Conservation (phyloP, 805 yeast species). For the Saccharomyces kudriavzevii region DNA sequence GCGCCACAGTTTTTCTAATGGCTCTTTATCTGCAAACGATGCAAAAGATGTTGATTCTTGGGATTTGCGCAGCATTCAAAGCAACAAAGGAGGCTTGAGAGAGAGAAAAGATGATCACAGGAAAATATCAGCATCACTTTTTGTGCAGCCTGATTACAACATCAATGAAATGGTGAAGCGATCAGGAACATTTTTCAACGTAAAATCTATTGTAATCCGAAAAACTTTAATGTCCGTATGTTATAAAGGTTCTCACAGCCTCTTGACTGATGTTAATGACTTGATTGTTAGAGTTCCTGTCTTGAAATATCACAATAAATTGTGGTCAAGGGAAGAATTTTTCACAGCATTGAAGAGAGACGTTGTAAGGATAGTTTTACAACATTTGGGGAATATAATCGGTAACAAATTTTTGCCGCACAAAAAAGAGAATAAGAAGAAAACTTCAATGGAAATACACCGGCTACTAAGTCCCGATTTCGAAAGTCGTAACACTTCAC, state of each 20-base stretch:
- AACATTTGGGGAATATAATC: conserved; percentile 52
- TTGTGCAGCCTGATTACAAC: conserved; percentile 25
- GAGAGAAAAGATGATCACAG: conserved; percentile 4
- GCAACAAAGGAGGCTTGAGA: conserved; percentile 1
- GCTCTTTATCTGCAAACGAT: conserved; percentile 2
- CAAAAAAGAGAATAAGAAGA: conserved; percentile 29
- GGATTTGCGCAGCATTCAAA: conserved; percentile 12
- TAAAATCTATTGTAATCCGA: conserved; percentile 45
- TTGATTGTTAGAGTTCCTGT: conserved; percentile 45
- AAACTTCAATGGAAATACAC: not conserved
- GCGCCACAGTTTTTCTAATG: conserved; percentile 4
- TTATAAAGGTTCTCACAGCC: conserved; percentile 54
- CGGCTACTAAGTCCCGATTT: not conserved
- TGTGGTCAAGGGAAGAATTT: conserved; percentile 55
- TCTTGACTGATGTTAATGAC: conserved; percentile 51
- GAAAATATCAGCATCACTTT: conserved; percentile 9
- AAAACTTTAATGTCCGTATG: conserved; percentile 50
- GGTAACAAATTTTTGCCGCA: conserved; percentile 51
- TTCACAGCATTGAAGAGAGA: conserved; percentile 45
- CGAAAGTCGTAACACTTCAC: not conserved
- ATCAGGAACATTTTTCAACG: conserved; percentile 60
- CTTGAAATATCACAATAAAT: conserved; percentile 37
- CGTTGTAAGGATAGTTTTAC: conserved; percentile 45
- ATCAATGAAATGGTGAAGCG: conserved; percentile 60
- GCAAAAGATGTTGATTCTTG: conserved; percentile 12